phyloP scores from a whole-genome alignment of 495 filamentous ascomycete genomes.

The Acidomyces sp. region DNA sequence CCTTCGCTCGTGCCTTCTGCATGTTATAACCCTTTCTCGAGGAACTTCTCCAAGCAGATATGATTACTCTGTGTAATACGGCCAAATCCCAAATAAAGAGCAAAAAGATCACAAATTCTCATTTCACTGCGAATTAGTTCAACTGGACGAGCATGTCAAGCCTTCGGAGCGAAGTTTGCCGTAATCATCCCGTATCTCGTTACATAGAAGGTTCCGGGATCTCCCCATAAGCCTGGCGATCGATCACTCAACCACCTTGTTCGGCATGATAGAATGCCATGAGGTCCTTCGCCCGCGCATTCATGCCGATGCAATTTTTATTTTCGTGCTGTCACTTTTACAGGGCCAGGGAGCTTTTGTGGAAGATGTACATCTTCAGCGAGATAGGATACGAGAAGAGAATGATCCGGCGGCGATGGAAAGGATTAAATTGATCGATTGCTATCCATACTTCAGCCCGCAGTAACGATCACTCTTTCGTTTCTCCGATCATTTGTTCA shows the following conservation, averaged over 20 bases:
- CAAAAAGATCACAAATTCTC: too few species aligned
- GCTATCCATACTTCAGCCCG: background rate
- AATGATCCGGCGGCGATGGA: background rate
- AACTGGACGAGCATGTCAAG: too few species aligned
- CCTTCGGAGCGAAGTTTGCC: too few species aligned
- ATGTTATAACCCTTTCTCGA: too few species aligned
- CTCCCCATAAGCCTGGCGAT: background rate
- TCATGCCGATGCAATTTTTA: background rate
- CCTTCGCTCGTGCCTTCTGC: too few species aligned
- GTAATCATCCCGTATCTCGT: background rate
- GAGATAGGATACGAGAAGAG: conserved; percentile 4
- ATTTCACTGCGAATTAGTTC: too few species aligned
- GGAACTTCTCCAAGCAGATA: too few species aligned
- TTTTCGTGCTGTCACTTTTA: conserved; percentile 5
- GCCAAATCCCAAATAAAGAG: too few species aligned
- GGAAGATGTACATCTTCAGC: background rate
- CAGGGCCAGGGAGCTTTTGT: conserved; percentile 3
- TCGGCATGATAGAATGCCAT: conserved; percentile 8
- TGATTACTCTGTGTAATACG: too few species aligned
- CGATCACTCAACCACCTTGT: conserved; percentile 4
- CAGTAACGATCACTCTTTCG: conserved; percentile 1
- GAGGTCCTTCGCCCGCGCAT: conserved; percentile 1
- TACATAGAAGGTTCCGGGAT: background rate
- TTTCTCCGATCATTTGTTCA: background rate
- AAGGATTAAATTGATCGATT: background rate